phyloP scores from a whole-genome alignment of 169 alveolate species.

The Amoebophrya sp. region DNA sequence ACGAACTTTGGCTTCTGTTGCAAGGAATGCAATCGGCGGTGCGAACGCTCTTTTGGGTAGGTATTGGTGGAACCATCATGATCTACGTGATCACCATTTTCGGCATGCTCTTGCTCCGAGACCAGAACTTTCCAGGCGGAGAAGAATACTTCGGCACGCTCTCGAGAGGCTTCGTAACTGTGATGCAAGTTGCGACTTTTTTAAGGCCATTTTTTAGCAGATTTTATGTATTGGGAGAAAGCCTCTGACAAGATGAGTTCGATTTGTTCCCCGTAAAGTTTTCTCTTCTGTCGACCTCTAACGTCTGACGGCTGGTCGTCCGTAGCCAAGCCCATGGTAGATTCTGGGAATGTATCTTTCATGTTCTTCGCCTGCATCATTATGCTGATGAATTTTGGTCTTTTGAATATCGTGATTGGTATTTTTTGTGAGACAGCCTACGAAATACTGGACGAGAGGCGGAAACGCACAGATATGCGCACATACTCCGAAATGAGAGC shows the following conservation, averaged over 20 bases:
- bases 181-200: no score
- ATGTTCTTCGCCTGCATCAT: neutral
- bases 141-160: neutral
- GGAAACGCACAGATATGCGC: neutral
- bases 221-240: no score
- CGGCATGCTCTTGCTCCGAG: neutral
- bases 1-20: neutral
- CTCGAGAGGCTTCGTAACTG: neutral
- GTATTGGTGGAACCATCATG: neutral
- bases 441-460: neutral
- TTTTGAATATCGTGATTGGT: neutral
- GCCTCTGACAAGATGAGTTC: no score
- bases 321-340: neutral
- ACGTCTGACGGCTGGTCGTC: neutral
- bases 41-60: neutral
- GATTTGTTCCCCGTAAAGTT: no score
- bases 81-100: neutral
- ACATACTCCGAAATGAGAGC: neutral
- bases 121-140: neutral
- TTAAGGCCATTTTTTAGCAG: no score
- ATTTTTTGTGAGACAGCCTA: neutral
- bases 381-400: neutral
- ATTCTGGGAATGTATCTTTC: neutral
- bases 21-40: neutral
- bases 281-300: no score